A percentile compares a stretch with the other conserved stretches of the same genome.
Evolutionary conservation across 106 monocot genomes (phyloP).

Genomic region (Phalaenopsis equestris): DNA sequence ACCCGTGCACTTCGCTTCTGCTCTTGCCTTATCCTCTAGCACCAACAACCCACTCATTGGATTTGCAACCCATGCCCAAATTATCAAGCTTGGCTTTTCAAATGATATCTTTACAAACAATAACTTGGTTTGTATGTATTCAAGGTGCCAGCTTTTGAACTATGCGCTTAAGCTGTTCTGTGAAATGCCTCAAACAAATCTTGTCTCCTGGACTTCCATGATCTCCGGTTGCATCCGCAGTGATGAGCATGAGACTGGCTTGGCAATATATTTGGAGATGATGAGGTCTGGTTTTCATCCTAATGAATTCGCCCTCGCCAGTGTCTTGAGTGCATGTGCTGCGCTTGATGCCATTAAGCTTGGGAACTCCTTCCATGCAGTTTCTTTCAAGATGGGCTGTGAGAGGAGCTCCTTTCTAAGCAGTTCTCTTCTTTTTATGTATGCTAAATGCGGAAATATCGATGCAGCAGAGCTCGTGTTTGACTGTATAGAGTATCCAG

Average conservation of each 20-base stretch:
- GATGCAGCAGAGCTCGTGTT: constrained; percentile 19
- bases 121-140: constrained; percentile 19
- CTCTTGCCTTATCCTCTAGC: constrained; percentile 13
- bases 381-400: constrained; percentile 17
- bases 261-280: constrained; percentile 11
- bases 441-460: constrained; percentile 20
- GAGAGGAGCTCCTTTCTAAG: constrained; percentile 24
- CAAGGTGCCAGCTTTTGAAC: constrained; percentile 4
- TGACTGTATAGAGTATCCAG: constrained; percentile 6
- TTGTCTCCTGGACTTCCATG: constrained; percentile 41
- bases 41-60: constrained; percentile 1
- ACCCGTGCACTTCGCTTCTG: constrained; percentile 3
- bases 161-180: constrained; percentile 18
- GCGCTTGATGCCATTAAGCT: constrained; percentile 1
- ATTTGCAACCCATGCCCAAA: constrained; percentile 11
- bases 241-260: constrained; percentile 10
- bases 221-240: constrained; percentile 14
- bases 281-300: constrained; percentile 17
- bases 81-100: constrained; percentile 19
- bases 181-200: constrained; percentile 26
- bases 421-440: constrained; percentile 23
- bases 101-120: constrained; percentile 22
- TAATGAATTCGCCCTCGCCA: constrained; percentile 29
- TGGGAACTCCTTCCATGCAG: constrained; percentile 16
- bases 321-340: constrained; percentile 14